Percentiles rank a stretch among this genome's conserved stretches.
These are phyloP conservation scores for Aspergillus ibericus DNA, from an alignment of 2,329 filamentous ascomycete genomes.

Conservation along the genomic window DNA sequence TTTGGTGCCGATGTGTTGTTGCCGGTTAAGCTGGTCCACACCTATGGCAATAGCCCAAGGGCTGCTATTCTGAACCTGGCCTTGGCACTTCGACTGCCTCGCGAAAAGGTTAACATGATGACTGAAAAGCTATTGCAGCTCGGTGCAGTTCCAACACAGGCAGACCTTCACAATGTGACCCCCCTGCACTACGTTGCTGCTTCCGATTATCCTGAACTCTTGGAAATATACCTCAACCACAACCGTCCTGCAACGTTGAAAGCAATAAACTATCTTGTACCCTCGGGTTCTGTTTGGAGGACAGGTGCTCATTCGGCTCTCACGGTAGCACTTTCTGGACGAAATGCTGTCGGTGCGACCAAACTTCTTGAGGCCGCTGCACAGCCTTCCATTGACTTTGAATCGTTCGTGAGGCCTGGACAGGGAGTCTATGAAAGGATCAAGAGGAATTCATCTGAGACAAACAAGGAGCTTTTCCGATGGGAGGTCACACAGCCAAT, in stretches of 20 bases:
- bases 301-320: conserved; percentile 52
- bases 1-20: conserved; percentile 77
- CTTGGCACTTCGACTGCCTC: conserved; percentile 65
- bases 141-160: conserved; percentile 72
- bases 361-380: conserved; percentile 67
- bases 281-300: conserved; percentile 38
- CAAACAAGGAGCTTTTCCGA: conserved; percentile 53
- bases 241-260: conserved; percentile 63
- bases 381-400: conserved; percentile 59
- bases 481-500: conserved; percentile 63
- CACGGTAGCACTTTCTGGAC: conserved; percentile 57
- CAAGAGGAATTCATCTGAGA: conserved; percentile 45
- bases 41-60: conserved; percentile 47
- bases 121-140: conserved; percentile 64
- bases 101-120: conserved; percentile 66
- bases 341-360: conserved; percentile 55
- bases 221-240: conserved; percentile 49
- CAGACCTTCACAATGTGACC: conserved; percentile 64
- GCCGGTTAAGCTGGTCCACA: conserved; percentile 65
- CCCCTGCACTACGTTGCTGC: conserved; percentile 65
- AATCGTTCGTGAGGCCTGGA: conserved; percentile 37
- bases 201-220: conserved; percentile 47
- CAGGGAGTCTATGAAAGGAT: neutral
- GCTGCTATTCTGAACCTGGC: conserved; percentile 68
- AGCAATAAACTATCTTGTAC: conserved; percentile 65